These are phyloP conservation scores for Penicillium palitans DNA, from an alignment of 2,329 filamentous ascomycete genomes.

Conservation along the genomic window DNA sequence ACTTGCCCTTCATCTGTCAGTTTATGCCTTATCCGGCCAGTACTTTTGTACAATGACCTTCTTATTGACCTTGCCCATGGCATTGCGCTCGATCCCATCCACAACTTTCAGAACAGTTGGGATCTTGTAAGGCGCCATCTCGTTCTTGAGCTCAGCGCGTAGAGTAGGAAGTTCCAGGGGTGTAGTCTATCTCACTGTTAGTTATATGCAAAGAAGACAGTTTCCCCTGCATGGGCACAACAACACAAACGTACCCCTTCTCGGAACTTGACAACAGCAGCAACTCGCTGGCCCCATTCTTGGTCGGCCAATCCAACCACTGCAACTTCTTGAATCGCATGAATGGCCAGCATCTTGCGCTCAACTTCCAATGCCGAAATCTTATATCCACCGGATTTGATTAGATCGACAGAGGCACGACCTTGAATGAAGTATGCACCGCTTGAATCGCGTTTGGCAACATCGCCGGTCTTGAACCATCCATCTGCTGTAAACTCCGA, in stretches of 20 bases:
- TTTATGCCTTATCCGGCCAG: constrained; percentile 32
- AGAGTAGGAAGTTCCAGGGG: constrained; percentile 34
- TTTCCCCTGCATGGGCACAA: not conserved
- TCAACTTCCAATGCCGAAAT: constrained; percentile 58
- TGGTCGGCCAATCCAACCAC: constrained; percentile 56
- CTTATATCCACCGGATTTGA: constrained; percentile 59
- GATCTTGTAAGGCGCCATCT: constrained; percentile 84
- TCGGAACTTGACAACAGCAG: constrained; percentile 51
- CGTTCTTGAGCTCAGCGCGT: constrained; percentile 37
- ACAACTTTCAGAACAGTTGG: constrained; percentile 84
- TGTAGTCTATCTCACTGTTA: constrained; percentile 21
- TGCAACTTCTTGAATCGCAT: constrained; percentile 53
- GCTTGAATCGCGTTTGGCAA: constrained; percentile 37
- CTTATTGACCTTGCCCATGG: constrained; percentile 79
- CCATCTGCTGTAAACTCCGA: constrained; percentile 50
- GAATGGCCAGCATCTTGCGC: constrained; percentile 52
- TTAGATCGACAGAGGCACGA: constrained; percentile 54
- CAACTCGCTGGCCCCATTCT: constrained; percentile 57
- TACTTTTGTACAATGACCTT: constrained; percentile 43
- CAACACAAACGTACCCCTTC: constrained; percentile 30
- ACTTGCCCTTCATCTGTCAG: not conserved
- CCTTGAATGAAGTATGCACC: constrained; percentile 56
- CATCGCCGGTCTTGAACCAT: constrained; percentile 54
- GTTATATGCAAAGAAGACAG: not conserved
- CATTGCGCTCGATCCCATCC: constrained; percentile 55